Evolutionary conservation across 1,139 yeast species (phyloP).

Genomic region (Meyerozyma athensensis): DNA sequence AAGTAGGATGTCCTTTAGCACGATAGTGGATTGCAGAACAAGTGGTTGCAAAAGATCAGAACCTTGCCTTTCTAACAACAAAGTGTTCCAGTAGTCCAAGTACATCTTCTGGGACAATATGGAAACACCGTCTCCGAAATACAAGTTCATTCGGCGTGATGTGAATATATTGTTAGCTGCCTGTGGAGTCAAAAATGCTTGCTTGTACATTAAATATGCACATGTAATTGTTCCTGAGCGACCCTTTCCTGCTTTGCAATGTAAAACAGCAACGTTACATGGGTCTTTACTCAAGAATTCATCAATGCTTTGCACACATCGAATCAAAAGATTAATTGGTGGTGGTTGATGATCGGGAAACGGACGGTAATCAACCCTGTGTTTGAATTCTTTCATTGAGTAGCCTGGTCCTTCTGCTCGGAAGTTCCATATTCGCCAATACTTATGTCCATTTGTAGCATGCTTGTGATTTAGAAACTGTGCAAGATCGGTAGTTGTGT

Average conservation of each 20-base stretch:
- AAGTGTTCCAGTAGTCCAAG: constrained; percentile 50
- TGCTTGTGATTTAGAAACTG: constrained; percentile 47
- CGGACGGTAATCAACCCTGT: constrained; percentile 38
- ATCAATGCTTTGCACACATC: constrained; percentile 43
- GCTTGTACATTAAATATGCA: constrained; percentile 59
- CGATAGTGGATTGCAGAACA: not conserved
- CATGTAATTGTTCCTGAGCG: constrained; percentile 76
- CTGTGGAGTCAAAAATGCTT: constrained; percentile 22
- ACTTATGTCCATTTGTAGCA: constrained; percentile 18
- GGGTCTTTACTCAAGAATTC: constrained; percentile 27
- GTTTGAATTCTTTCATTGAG: constrained; percentile 31
- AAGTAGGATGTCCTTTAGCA: not conserved
- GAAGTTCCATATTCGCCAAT: constrained; percentile 76
- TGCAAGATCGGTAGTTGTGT: constrained; percentile 48
- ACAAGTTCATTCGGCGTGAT: constrained; percentile 50
- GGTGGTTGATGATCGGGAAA: constrained; percentile 82
- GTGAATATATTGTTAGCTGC: constrained; percentile 54
- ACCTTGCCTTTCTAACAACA: not conserved
- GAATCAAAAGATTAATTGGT: constrained; percentile 47
- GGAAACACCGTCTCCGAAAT: constrained; percentile 64
- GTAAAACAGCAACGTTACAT: constrained; percentile 61
- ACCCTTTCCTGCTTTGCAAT: constrained; percentile 92
- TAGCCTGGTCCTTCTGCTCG: constrained; percentile 49
- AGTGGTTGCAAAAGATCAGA: not conserved
- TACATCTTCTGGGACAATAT: constrained; percentile 68